Conservation (phyloP, 2,329 filamentous ascomycete species). For the Xylariaceae sp. region DNA sequence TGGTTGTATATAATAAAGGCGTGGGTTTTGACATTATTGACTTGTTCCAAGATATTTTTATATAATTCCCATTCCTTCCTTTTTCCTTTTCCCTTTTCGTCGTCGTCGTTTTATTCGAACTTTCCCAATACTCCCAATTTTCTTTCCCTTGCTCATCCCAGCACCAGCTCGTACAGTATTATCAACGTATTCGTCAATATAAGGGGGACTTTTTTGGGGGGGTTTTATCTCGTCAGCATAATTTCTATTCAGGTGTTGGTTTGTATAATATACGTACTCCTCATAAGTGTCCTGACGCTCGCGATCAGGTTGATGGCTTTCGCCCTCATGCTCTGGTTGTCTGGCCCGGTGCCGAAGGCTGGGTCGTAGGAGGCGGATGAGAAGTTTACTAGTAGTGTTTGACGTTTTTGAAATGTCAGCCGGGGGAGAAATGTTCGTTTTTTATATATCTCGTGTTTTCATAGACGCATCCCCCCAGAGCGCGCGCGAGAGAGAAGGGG, state of each 20-base stretch:
- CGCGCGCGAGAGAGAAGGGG: too few relatives aligned
- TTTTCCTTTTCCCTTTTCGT: too few relatives aligned
- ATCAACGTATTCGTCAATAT: slow-evolving; percentile 79
- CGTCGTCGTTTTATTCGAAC: too few relatives aligned
- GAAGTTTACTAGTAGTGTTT: slow-evolving; percentile 64
- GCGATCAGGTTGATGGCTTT: slow-evolving; percentile 87
- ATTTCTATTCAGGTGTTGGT: background rate
- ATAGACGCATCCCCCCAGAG: too few relatives aligned
- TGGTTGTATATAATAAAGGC: too few relatives aligned
- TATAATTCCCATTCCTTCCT: too few relatives aligned
- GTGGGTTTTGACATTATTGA: too few relatives aligned
- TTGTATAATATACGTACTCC: slow-evolving; percentile 57
- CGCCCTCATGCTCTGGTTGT: slow-evolving; percentile 69
- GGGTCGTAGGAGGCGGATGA: slow-evolving; percentile 65
- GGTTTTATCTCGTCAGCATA: slow-evolving; percentile 5
- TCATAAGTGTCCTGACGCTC: slow-evolving; percentile 85
- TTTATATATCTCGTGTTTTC: too few relatives aligned
- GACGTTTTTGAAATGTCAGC: slow-evolving; percentile 1
- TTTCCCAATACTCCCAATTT: background rate
- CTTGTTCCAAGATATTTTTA: too few relatives aligned
- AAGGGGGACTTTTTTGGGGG: slow-evolving; percentile 67
- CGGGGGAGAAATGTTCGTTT: too few relatives aligned
- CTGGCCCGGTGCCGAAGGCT: slow-evolving; percentile 67
- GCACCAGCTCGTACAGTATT: slow-evolving; percentile 74
- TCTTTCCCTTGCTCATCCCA: slow-evolving; percentile 46